These are phyloP conservation scores for Ascochyta rabiei DNA, from an alignment of 2,329 filamentous ascomycete species.

Conservation along the genomic window DNA sequence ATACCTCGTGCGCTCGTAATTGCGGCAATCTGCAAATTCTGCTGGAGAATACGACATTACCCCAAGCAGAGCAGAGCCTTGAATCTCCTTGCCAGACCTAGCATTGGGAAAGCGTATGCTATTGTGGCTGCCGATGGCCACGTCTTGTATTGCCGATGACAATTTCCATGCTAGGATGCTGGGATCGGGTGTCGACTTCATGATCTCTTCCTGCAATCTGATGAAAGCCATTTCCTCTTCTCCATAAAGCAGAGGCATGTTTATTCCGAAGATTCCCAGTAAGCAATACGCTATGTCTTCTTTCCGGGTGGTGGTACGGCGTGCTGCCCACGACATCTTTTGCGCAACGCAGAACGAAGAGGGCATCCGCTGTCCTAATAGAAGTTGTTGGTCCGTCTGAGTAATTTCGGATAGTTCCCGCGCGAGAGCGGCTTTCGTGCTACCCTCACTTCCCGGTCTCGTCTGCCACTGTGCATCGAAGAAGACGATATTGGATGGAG, in stretches of 20 bases:
- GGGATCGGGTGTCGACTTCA: slow-evolving; percentile 3
- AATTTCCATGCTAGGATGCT: slow-evolving; percentile 2
- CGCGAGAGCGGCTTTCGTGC: neutral
- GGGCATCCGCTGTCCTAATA: neutral
- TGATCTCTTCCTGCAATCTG: slow-evolving; percentile 19
- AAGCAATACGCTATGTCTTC: slow-evolving; percentile 34
- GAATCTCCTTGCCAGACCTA: too few species aligned
- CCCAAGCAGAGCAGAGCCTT: too few species aligned
- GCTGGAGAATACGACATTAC: too few species aligned
- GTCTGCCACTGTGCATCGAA: neutral
- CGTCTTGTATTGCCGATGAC: too few species aligned
- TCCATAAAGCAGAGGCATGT: slow-evolving; percentile 26
- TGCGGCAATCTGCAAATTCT: too few species aligned
- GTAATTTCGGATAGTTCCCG: neutral
- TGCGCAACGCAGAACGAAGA: neutral
- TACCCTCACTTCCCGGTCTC: neutral
- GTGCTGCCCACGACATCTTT: slow-evolving; percentile 28
- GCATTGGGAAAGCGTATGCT: too few species aligned
- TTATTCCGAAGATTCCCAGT: slow-evolving; percentile 28
- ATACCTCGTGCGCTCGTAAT: too few species aligned
- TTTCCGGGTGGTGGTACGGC: slow-evolving; percentile 20
- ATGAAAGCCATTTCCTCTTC: slow-evolving; percentile 20
- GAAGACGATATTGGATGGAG: neutral
- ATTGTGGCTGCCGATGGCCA: too few species aligned
- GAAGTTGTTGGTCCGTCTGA: neutral